phyloP scores from a whole-genome alignment of 352 stramenopile genomes.

The Phytophthora cajani region DNA sequence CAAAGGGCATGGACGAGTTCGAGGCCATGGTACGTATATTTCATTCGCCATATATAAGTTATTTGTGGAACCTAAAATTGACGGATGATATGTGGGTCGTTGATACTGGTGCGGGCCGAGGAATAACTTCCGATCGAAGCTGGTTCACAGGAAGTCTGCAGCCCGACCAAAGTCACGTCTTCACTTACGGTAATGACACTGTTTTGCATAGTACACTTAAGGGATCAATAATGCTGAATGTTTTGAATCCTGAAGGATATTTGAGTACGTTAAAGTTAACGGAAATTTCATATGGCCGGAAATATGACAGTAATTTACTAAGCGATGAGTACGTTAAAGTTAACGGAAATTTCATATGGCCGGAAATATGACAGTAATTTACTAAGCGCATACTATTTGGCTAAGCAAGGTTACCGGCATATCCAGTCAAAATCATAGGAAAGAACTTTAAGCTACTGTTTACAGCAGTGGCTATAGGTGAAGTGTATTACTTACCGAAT shows the following conservation, averaged over 20 bases:
- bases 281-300: slow-evolving; percentile 11
- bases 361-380: slow-evolving; percentile 7
- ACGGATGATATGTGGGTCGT: too few species aligned
- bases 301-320: slow-evolving; percentile 12
- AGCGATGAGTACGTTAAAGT: slow-evolving; percentile 16
- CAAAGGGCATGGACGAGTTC: too few species aligned
- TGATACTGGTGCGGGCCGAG: too few species aligned
- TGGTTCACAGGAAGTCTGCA: too few species aligned
- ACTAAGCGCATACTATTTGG: slow-evolving; percentile 8
- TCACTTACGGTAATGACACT: too few species aligned
- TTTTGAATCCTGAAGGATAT: slow-evolving; percentile 10
- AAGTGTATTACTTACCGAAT: neutral
- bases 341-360: slow-evolving; percentile 16
- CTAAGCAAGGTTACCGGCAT: neutral
- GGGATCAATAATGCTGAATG: neutral
- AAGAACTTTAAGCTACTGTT: neutral
- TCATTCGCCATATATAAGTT: too few species aligned
- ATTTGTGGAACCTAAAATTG: too few species aligned
- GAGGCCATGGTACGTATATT: too few species aligned
- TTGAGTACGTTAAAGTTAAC: slow-evolving; percentile 13
- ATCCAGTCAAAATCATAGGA: neutral
- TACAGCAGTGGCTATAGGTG: neutral
- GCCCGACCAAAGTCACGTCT: too few species aligned
- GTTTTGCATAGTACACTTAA: too few species aligned
- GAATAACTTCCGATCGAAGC: too few species aligned